phyloP scores from a whole-genome alignment of 2,329 filamentous ascomycete species.

The Verticillium longisporum region DNA sequence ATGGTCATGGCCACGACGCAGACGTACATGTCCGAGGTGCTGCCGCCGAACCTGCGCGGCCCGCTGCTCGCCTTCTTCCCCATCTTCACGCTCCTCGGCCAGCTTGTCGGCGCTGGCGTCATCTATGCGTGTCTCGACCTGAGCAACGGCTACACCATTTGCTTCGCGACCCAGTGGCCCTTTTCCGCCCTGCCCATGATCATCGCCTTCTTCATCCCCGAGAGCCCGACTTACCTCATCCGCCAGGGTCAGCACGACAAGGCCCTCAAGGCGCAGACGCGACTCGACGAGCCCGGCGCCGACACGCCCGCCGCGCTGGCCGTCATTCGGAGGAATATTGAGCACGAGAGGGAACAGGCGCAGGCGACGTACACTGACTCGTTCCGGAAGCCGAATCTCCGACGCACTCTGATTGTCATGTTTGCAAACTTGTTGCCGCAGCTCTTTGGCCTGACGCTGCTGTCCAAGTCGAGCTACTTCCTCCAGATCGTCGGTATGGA shows the following conservation, averaged over 20 bases:
- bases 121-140: slow-evolving; percentile 24
- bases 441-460: slow-evolving; percentile 36
- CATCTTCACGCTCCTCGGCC: slow-evolving; percentile 39
- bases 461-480: slow-evolving; percentile 35
- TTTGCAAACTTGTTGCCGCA: slow-evolving; percentile 34
- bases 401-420: slow-evolving; percentile 32
- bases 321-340: slow-evolving; percentile 40
- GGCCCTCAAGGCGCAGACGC: slow-evolving; percentile 37
- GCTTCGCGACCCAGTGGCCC: slow-evolving; percentile 36
- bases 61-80: slow-evolving; percentile 41
- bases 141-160: slow-evolving; percentile 28
- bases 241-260: slow-evolving; percentile 29
- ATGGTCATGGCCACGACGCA: slow-evolving; percentile 33
- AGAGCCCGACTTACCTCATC: slow-evolving; percentile 42
- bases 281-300: slow-evolving; percentile 34
- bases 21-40: slow-evolving; percentile 45
- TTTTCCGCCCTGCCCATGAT: slow-evolving; percentile 33
- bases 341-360: slow-evolving; percentile 26
- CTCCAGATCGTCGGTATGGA: slow-evolving; percentile 26
- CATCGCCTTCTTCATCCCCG: slow-evolving; percentile 37
- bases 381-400: slow-evolving; percentile 34
- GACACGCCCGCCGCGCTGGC: slow-evolving; percentile 32
- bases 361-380: slow-evolving; percentile 31
- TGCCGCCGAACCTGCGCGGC: slow-evolving; percentile 36
- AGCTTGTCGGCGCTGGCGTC: slow-evolving; percentile 36